These are phyloP conservation scores for Geotrichum phurueaensis DNA, from an alignment of 1,139 yeast species.

Conservation along the genomic window DNA sequence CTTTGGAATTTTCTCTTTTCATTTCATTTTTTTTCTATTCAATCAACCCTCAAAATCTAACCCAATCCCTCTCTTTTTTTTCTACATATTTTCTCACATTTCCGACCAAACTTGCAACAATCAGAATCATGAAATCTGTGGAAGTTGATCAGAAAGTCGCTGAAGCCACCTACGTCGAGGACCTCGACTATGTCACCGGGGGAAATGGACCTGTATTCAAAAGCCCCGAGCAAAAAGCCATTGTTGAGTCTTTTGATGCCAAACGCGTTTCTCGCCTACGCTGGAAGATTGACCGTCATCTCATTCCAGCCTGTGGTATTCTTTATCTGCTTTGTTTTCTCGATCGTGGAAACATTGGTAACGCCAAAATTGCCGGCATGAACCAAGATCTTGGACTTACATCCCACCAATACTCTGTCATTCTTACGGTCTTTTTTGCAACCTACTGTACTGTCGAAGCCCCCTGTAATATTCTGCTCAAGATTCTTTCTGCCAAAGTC, in stretches of 20 bases:
- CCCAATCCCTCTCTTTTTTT: background rate
- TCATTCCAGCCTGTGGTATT: conserved; percentile 51
- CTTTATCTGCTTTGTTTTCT: conserved; percentile 49
- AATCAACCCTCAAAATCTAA: background rate
- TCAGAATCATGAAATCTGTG: background rate
- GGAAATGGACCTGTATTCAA: background rate
- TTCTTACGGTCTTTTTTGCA: conserved; percentile 19
- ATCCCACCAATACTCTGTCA: conserved; percentile 15
- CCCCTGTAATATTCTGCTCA: conserved; percentile 21
- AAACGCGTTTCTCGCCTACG: conserved; percentile 30
- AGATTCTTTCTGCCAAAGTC: conserved; percentile 15
- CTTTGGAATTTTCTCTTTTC: background rate
- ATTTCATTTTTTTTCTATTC: background rate
- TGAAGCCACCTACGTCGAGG: background rate
- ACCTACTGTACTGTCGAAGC: conserved; percentile 27
- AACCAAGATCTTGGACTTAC: conserved; percentile 41
- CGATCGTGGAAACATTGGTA: conserved; percentile 55
- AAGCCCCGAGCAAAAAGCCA: background rate
- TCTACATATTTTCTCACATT: background rate
- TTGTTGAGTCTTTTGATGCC: conserved; percentile 9
- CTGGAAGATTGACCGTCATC: conserved; percentile 47
- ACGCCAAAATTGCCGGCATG: conserved; percentile 53
- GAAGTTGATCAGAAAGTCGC: background rate
- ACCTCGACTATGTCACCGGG: background rate
- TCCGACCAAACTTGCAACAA: background rate